Evolutionary conservation across 305 asterid genomes (phyloP), one percentile per base, ranked within the genome.

Genomic region (Fraxinus xanthoxyloides): DNA sequence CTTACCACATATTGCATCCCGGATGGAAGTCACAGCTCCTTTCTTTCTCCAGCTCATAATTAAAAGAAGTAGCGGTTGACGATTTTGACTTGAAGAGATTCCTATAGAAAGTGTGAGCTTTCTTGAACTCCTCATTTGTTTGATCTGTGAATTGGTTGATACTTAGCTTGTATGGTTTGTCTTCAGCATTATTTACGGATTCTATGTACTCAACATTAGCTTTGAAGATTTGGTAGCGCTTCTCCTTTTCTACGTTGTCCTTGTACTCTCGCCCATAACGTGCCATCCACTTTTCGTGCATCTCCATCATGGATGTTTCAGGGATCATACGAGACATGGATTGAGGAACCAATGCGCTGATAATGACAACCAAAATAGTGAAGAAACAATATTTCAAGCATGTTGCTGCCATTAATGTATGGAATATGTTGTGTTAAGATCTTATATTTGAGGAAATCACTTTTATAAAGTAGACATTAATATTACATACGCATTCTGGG

Each of bases 101-200:
- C 38, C 7, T 51, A 17, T 51, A n/a, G 17, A 19, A 17, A 51
- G n/a, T 51, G 23, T 51, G 80, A 23, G 84, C 30, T 0, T 76
- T 80, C 54, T 54, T 76, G 26, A 89, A 87, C 74, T 89, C 92
- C 7, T 82, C 88, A 1, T 85, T 82, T 0, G 87, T 83, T 48
- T 82, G 12, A 85, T 89, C 91, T n/a, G 89, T 86, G 77, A 88
- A 88, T 26, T 78, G 54, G 75, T 88, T 88, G 76, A 88, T 5
- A 4, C 84, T 81, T 38, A 86, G 87, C 76, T 73, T 85, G 79
- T 51, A 34, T 5, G 38, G 38, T 34, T 34, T 34, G 38, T 34
- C 38, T 34, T 34, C 38, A 34, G 38, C 38, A 34, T 34, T 34
- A 34, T 34, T 34, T 34, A 34, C 38, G 38, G 35, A 32, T 32